Evolutionary conservation across 257 asterid genomes (phyloP).

Genomic region (Oldenlandia corymbosa): DNA sequence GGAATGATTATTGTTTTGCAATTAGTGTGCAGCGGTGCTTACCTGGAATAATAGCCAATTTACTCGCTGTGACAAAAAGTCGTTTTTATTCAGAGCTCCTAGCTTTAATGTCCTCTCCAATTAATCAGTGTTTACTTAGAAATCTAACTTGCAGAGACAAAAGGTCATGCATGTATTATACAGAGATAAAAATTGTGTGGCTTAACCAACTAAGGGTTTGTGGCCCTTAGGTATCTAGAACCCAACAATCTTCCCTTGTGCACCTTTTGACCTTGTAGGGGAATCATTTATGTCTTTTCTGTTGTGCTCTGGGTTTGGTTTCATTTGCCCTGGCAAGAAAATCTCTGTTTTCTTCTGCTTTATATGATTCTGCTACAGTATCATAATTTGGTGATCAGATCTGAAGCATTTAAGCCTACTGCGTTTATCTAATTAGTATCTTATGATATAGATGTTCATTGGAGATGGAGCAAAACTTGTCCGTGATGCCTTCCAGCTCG

Average conservation of each 20-base stretch:
- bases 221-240: too few relatives aligned
- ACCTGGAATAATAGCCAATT: not conserved
- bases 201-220: too few relatives aligned
- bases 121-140: not conserved
- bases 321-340: too few relatives aligned
- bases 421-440: slow-evolving; percentile 9
- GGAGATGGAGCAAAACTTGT: slow-evolving; percentile 94
- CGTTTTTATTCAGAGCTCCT: too few relatives aligned
- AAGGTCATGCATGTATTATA: not conserved
- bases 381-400: not conserved
- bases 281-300: not conserved
- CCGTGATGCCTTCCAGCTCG: slow-evolving; percentile 89
- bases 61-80: not conserved
- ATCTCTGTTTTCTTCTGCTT: not conserved
- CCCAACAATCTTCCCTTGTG: not conserved
- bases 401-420: not conserved
- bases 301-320: too few relatives aligned
- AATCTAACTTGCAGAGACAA: not conserved
- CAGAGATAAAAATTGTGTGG: too few relatives aligned
- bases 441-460: slow-evolving; percentile 63
- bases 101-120: not conserved
- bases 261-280: not conserved
- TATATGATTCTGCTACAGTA: not conserved
- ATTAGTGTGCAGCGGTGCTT: not conserved
- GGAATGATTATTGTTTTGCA: not conserved